Evolutionary conservation across 148 eudicot species (phyloP).

Genomic region (Silene latifolia): DNA sequence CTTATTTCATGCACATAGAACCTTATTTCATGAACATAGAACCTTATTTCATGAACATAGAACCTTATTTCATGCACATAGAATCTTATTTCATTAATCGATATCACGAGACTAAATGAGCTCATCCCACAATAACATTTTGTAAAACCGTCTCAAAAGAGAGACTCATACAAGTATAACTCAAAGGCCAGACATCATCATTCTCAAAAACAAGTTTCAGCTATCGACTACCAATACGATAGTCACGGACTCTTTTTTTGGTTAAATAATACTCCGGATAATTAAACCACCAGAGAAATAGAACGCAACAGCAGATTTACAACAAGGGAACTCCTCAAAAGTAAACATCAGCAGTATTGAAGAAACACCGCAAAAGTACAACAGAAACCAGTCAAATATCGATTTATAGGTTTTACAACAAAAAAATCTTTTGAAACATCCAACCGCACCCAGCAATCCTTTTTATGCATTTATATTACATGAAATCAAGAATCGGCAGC

Average conservation of each 20-base stretch:
- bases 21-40: too few species aligned
- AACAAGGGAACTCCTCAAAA: not conserved
- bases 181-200: not conserved
- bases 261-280: too few species aligned
- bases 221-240: not conserved
- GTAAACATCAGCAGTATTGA: not conserved
- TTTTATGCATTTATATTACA: not conserved
- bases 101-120: too few species aligned
- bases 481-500: not conserved
- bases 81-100: too few species aligned
- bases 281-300: not conserved
- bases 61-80: too few species aligned
- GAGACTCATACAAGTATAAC: too few species aligned
- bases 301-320: not conserved
- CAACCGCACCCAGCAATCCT: not conserved
- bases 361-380: not conserved
- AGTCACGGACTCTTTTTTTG: too few species aligned
- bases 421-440: not conserved
- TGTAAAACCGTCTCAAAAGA: too few species aligned
- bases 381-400: not conserved
- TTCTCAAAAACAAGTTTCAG: not conserved
- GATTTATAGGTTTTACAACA: not conserved
- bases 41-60: too few species aligned
- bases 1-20: too few species aligned
- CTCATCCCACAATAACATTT: too few species aligned